Conservation (phyloP, 2,329 filamentous ascomycete species). For the Diaporthe humulicola region DNA sequence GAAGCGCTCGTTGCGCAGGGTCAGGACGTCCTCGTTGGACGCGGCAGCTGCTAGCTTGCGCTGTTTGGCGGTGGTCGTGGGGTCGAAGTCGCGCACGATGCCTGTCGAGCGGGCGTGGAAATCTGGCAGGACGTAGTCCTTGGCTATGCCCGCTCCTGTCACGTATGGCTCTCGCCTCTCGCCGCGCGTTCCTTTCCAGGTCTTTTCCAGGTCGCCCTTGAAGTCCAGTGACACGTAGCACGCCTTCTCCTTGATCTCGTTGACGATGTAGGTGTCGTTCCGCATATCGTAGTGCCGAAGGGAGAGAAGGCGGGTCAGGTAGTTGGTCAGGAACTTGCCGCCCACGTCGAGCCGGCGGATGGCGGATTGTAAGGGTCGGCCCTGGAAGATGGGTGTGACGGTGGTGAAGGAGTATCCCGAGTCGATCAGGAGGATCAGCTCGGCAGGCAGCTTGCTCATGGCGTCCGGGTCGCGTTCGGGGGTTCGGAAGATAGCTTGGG, state of each 20-base stretch:
- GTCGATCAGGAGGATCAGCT: slow-evolving; percentile 90
- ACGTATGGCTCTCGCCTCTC: slow-evolving; percentile 65
- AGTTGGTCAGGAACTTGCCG: slow-evolving; percentile 93
- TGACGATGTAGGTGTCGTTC: slow-evolving; percentile 92
- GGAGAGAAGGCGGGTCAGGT: slow-evolving; percentile 89
- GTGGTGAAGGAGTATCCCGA: slow-evolving; percentile 95
- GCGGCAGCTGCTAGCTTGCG: slow-evolving; percentile 60
- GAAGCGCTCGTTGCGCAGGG: slow-evolving; percentile 93
- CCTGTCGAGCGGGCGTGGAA: slow-evolving; percentile 73
- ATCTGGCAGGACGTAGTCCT: slow-evolving; percentile 94
- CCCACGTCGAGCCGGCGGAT: slow-evolving; percentile 90
- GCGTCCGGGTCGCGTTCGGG: slow-evolving; percentile 57
- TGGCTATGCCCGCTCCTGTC: slow-evolving; percentile 74
- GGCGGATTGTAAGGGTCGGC: slow-evolving; percentile 83
- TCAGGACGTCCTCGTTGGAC: slow-evolving; percentile 82
- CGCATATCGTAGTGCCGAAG: slow-evolving; percentile 95
- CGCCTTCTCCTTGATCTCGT: slow-evolving; percentile 93
- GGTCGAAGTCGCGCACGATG: slow-evolving; percentile 82
- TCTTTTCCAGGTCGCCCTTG: slow-evolving; percentile 79
- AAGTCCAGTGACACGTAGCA: slow-evolving; percentile 89
- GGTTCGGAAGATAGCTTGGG: slow-evolving; percentile 77
- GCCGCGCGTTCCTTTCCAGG: slow-evolving; percentile 83
- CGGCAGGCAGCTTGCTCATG: slow-evolving; percentile 67
- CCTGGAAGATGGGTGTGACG: slow-evolving; percentile 86
- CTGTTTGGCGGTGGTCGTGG: slow-evolving; percentile 65